A percentile compares a stretch with the other conserved stretches of the same genome.
These are phyloP conservation scores for Alternaria hordeiaustralica DNA, from an alignment of 2,329 filamentous ascomycete species.

Conservation along the genomic window DNA sequence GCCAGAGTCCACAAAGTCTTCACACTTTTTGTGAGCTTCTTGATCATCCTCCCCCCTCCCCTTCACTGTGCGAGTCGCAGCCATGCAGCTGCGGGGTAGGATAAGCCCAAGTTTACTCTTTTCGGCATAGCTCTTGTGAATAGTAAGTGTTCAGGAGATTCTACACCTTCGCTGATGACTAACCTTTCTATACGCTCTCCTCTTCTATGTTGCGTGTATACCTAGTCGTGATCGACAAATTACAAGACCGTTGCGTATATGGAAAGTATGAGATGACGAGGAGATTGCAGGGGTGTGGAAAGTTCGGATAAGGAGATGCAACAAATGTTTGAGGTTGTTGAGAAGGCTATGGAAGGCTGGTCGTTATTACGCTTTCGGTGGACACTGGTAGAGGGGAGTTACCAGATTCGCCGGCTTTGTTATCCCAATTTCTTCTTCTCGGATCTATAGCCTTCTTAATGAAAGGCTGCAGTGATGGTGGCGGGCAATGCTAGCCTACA, in stretches of 20 bases:
- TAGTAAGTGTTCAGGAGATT: background rate
- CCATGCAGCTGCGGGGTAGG: background rate
- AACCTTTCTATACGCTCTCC: background rate
- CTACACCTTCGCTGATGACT: background rate
- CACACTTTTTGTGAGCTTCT: background rate
- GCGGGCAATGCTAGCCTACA: background rate
- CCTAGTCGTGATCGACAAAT: background rate
- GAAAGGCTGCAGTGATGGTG: background rate
- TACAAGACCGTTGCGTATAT: background rate
- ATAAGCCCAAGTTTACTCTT: background rate
- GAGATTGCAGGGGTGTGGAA: background rate
- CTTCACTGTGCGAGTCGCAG: background rate
- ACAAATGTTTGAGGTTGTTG: background rate
- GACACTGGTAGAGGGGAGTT: background rate
- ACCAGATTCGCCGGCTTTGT: background rate
- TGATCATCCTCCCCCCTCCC: background rate
- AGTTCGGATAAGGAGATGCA: background rate
- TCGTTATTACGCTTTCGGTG: background rate
- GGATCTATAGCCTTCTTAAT: background rate
- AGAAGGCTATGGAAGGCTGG: background rate
- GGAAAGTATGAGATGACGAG: background rate
- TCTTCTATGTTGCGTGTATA: background rate
- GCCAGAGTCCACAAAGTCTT: background rate
- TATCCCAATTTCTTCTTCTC: background rate
- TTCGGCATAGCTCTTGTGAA: background rate